Percentiles rank a stretch among this genome's conserved stretches.
Conservation (phyloP, 208 protist species). For the Endotrypanum monterogeii region DNA sequence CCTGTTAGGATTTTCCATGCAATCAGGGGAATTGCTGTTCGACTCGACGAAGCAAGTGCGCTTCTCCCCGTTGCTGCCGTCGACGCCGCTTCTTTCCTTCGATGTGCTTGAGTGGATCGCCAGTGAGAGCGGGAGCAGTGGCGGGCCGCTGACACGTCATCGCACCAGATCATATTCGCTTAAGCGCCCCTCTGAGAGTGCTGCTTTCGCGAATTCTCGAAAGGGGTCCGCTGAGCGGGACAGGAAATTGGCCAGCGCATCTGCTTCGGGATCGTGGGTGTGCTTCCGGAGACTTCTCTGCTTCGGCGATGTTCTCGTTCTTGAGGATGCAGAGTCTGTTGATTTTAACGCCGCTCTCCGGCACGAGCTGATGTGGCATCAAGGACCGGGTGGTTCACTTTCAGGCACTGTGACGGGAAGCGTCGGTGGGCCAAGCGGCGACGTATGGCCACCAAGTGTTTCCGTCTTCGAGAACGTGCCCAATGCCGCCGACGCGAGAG, state of each 20-base stretch:
- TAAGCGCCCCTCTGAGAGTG: conserved; percentile 6
- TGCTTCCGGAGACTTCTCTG: conserved; percentile 24
- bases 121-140: background rate
- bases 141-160: background rate
- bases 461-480: conserved; percentile 1
- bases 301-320: conserved; percentile 19
- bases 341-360: conserved; percentile 17
- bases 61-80: conserved; percentile 15
- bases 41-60: conserved; percentile 14
- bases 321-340: conserved; percentile 17
- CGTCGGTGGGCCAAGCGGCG: conserved; percentile 4
- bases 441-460: conserved; percentile 4
- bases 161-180: background rate
- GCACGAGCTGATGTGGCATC: conserved; percentile 29
- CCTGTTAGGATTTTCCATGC: background rate
- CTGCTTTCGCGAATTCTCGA: background rate
- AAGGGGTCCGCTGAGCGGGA: conserved; percentile 8
- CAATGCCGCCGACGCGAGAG: conserved; percentile 6
- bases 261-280: conserved; percentile 13
- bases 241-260: conserved; percentile 7
- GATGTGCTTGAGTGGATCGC: conserved; percentile 30
- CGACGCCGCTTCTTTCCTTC: conserved; percentile 17
- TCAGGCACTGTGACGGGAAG: background rate
- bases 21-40: background rate
- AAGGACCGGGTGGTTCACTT: conserved; percentile 16